These are phyloP conservation scores for Filobasidium floriforme DNA, from an alignment of 768 basidiomycete genomes.

Conservation along the genomic window DNA sequence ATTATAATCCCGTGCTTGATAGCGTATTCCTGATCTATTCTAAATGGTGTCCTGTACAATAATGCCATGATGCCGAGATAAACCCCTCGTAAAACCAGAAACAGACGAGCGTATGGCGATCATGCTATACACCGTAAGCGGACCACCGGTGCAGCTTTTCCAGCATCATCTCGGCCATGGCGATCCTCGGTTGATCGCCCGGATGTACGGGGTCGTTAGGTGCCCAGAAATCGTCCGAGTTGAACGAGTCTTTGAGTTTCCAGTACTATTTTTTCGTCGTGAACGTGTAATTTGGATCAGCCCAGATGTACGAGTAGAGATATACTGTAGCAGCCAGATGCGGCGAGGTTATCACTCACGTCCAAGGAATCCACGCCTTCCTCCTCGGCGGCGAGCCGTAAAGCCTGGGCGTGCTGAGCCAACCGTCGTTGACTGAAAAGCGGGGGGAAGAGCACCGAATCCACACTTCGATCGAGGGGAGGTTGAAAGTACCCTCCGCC, in stretches of 20 bases:
- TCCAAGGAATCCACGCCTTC: slow-evolving; percentile 9
- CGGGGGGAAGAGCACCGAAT: slow-evolving; percentile 9
- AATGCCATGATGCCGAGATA: too few relatives aligned
- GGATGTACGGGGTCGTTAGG: slow-evolving; percentile 14
- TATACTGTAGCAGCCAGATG: too few relatives aligned
- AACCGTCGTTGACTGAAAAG: slow-evolving; percentile 9
- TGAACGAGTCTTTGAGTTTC: slow-evolving; percentile 20
- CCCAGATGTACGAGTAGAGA: too few relatives aligned
- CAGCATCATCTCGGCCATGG: slow-evolving; percentile 18
- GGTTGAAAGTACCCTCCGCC: slow-evolving; percentile 5
- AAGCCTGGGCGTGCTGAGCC: slow-evolving; percentile 8
- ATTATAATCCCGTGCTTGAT: too few relatives aligned
- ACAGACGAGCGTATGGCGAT: too few relatives aligned
- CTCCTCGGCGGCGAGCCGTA: slow-evolving; percentile 12
- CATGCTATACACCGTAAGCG: slow-evolving; percentile 12
- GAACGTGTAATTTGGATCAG: too few relatives aligned
- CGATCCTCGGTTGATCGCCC: slow-evolving; percentile 6
- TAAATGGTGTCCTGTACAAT: too few relatives aligned
- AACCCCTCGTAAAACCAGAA: too few relatives aligned
- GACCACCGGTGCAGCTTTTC: slow-evolving; percentile 17
- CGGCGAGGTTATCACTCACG: too few relatives aligned
- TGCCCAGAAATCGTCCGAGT: slow-evolving; percentile 11
- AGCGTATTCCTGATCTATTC: too few relatives aligned
- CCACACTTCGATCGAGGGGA: slow-evolving; percentile 10
- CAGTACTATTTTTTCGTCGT: too few relatives aligned